A percentile compares a stretch with the other conserved stretches of the same genome.
phyloP scores from a whole-genome alignment of 2,329 filamentous ascomycete genomes.

The Exophiala alcalophila region DNA sequence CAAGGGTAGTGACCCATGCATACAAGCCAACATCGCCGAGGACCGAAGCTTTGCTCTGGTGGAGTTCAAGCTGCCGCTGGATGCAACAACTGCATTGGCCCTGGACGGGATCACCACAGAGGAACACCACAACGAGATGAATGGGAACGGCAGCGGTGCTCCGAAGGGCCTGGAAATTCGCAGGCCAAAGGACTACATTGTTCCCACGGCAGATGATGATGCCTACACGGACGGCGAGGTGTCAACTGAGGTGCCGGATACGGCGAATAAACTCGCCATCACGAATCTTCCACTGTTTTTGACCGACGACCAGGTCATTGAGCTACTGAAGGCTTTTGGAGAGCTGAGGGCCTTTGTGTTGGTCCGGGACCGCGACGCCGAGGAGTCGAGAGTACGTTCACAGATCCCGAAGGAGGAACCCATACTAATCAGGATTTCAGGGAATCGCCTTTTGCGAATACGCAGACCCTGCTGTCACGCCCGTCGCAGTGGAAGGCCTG shows the following conservation, averaged over 20 bases:
- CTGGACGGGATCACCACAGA: slow-evolving; percentile 89
- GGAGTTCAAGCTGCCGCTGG: slow-evolving; percentile 83
- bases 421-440: slow-evolving; percentile 47
- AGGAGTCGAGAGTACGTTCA: slow-evolving; percentile 75
- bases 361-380: slow-evolving; percentile 80
- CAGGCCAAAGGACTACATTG: slow-evolving; percentile 95
- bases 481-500: slow-evolving; percentile 82
- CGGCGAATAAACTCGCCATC: slow-evolving; percentile 91
- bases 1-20: slow-evolving; percentile 77
- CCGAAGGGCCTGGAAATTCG: slow-evolving; percentile 66
- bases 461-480: slow-evolving; percentile 68
- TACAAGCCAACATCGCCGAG: slow-evolving; percentile 75
- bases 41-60: slow-evolving; percentile 79
- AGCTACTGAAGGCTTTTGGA: slow-evolving; percentile 86
- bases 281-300: slow-evolving; percentile 85
- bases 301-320: slow-evolving; percentile 84
- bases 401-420: not conserved
- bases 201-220: slow-evolving; percentile 73
- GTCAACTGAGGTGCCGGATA: slow-evolving; percentile 80
- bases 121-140: slow-evolving; percentile 55
- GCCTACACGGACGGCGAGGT: slow-evolving; percentile 64
- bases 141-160: slow-evolving; percentile 52
- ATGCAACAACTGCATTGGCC: slow-evolving; percentile 87
- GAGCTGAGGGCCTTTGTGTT: slow-evolving; percentile 88
- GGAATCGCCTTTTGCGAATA: slow-evolving; percentile 98